These are phyloP conservation scores for Paracoccidioides lutzii DNA, from an alignment of 2,329 filamentous ascomycete species.

Conservation along the genomic window DNA sequence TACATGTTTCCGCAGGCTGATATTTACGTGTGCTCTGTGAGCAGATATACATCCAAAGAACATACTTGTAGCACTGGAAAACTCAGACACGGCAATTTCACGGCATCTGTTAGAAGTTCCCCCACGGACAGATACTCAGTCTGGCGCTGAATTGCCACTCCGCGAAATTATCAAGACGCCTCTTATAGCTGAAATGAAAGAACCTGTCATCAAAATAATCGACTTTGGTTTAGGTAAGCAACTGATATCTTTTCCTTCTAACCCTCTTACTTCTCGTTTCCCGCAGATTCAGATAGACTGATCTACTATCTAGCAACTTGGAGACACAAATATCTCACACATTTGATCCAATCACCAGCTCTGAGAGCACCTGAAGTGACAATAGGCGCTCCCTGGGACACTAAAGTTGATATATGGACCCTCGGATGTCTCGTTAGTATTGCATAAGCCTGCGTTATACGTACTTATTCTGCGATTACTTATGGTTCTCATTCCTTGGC, in stretches of 20 bases:
- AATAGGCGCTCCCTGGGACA: conserved; percentile 17
- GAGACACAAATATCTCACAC: conserved; percentile 11
- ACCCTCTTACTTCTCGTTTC: neutral
- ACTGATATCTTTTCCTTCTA: neutral
- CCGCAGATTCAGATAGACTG: neutral
- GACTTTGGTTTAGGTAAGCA: conserved; percentile 15
- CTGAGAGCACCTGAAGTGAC: conserved; percentile 16
- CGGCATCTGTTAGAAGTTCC: conserved; percentile 13
- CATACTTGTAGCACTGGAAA: conserved; percentile 15
- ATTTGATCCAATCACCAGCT: conserved; percentile 13
- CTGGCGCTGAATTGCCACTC: conserved; percentile 9
- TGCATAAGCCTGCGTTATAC: neutral
- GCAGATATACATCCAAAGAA: conserved; percentile 18
- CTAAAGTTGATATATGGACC: conserved; percentile 20
- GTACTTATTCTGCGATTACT: neutral
- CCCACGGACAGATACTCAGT: conserved; percentile 4
- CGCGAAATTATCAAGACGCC: conserved; percentile 16
- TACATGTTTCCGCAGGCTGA: neutral
- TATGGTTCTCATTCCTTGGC: neutral
- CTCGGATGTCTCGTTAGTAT: conserved; percentile 18
- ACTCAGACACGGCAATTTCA: conserved; percentile 10
- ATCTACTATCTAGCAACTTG: conserved; percentile 10
- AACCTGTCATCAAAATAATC: conserved; percentile 12
- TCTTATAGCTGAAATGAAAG: conserved; percentile 11
- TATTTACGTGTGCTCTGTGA: conserved; percentile 1